A percentile compares a stretch with the other conserved stretches of the same genome.
These are phyloP conservation scores for Ilex aquifolium DNA, from an alignment of 257 asterid genomes.

Conservation along the genomic window DNA sequence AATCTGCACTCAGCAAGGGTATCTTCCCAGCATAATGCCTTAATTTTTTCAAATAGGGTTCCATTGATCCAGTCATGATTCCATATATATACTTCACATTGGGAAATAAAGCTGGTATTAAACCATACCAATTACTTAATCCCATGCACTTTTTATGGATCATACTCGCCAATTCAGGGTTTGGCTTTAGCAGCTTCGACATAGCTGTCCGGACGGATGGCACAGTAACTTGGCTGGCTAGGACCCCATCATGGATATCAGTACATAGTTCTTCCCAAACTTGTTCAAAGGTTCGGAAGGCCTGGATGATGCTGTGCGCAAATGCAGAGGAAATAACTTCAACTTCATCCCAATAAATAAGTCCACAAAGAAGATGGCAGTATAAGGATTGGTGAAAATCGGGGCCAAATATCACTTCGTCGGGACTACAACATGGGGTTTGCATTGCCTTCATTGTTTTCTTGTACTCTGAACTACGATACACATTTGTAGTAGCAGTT, in stretches of 20 bases:
- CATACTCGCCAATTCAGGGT: slow-evolving; percentile 58
- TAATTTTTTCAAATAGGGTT: slow-evolving; percentile 70
- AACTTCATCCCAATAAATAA: slow-evolving; percentile 55
- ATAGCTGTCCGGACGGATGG: slow-evolving; percentile 66
- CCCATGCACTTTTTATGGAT: slow-evolving; percentile 40
- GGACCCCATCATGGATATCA: slow-evolving; percentile 64
- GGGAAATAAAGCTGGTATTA: slow-evolving; percentile 69
- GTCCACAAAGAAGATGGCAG: slow-evolving; percentile 87
- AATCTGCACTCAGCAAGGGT: slow-evolving; percentile 81
- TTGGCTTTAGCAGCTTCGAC: slow-evolving; percentile 49
- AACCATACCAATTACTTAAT: slow-evolving; percentile 70
- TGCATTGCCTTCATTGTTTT: slow-evolving; percentile 80
- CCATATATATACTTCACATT: slow-evolving; percentile 69
- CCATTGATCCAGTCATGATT: slow-evolving; percentile 98
- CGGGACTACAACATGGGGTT: slow-evolving; percentile 85
- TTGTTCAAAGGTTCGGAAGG: slow-evolving; percentile 74
- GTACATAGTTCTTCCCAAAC: slow-evolving; percentile 65
- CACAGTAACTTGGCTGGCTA: slow-evolving; percentile 54
- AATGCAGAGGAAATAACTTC: slow-evolving; percentile 83
- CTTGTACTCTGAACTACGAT: slow-evolving; percentile 60
- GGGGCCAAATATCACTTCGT: slow-evolving; percentile 89
- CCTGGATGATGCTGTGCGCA: slow-evolving; percentile 86
- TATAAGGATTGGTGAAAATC: slow-evolving; percentile 82
- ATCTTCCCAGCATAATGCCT: slow-evolving; percentile 82
- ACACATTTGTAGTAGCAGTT: slow-evolving; percentile 90